Evolutionary conservation across 352 stramenopile genomes (phyloP).

Genomic region (Plasmopara halstedii): DNA sequence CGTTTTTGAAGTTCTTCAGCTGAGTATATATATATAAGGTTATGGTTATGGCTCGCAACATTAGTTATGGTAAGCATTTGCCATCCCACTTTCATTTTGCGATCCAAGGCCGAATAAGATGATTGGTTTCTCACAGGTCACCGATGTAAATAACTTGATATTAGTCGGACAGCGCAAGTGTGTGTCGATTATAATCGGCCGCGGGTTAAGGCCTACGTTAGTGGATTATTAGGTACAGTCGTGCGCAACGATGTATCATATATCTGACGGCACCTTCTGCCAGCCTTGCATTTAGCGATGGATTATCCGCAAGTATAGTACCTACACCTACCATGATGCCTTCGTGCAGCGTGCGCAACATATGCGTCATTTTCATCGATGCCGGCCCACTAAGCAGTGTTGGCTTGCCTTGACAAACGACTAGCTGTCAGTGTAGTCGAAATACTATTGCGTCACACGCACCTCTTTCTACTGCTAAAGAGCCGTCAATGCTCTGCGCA

Average conservation of each 20-base stretch:
- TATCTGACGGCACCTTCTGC: conserved; percentile 26
- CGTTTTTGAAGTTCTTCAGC: conserved; percentile 29
- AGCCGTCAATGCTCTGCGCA: conserved; percentile 86
- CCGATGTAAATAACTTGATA: conserved; percentile 75
- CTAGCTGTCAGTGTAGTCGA: neutral
- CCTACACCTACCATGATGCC: conserved; percentile 84
- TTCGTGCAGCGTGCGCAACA: conserved; percentile 76
- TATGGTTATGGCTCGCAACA: neutral
- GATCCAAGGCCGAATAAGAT: conserved; percentile 34
- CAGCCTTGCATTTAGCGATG: conserved; percentile 73
- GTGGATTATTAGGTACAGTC: neutral
- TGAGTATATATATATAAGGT: conserved; percentile 1
- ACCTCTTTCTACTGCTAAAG: conserved; percentile 60
- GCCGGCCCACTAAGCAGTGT: conserved; percentile 57
- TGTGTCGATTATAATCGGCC: conserved; percentile 72
- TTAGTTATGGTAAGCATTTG: neutral
- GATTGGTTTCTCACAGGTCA: conserved; percentile 60
- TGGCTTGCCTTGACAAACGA: conserved; percentile 32
- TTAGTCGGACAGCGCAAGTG: conserved; percentile 46
- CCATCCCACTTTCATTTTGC: conserved; percentile 17
- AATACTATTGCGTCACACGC: neutral
- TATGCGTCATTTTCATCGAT: conserved; percentile 86
- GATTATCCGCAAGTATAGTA: conserved; percentile 82
- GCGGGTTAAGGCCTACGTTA: conserved; percentile 43
- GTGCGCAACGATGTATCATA: neutral